Evolutionary conservation across 768 basidiomycete species (phyloP).

Genomic region (Glaciozyma martinii): DNA sequence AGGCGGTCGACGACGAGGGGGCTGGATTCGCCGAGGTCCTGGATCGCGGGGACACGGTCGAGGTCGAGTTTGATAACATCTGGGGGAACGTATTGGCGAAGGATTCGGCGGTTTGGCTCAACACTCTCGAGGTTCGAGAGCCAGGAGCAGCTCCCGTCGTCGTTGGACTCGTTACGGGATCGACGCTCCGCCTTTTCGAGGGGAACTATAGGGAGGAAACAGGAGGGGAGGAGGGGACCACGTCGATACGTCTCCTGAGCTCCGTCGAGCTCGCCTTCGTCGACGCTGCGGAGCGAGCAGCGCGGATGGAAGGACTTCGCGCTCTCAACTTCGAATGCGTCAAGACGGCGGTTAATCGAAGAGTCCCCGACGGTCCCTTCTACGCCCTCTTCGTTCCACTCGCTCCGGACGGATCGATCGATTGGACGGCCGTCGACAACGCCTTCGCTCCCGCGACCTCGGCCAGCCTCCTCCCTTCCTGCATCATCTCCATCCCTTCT

Average conservation of each 20-base stretch:
- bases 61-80: slow-evolving; percentile 40
- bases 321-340: slow-evolving; percentile 57
- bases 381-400: slow-evolving; percentile 63
- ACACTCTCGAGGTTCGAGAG: slow-evolving; percentile 13
- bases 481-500: slow-evolving; percentile 12
- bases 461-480: background rate
- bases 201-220: too few species aligned
- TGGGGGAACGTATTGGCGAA: slow-evolving; percentile 41
- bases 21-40: too few species aligned
- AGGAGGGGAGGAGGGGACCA: background rate
- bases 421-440: slow-evolving; percentile 12
- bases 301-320: slow-evolving; percentile 50
- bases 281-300: slow-evolving; percentile 45
- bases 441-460: slow-evolving; percentile 7
- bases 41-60: too few species aligned
- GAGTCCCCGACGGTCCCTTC: slow-evolving; percentile 41
- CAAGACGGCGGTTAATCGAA: slow-evolving; percentile 38
- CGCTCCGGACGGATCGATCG: slow-evolving; percentile 36
- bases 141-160: slow-evolving; percentile 18
- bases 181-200: background rate
- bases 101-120: slow-evolving; percentile 42
- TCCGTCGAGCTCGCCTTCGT: slow-evolving; percentile 43
- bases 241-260: slow-evolving; percentile 39
- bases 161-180: slow-evolving; percentile 62
- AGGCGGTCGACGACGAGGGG: too few species aligned